phyloP scores from a whole-genome alignment of 305 asterid genomes.

The Fraxinus latifolia region DNA sequence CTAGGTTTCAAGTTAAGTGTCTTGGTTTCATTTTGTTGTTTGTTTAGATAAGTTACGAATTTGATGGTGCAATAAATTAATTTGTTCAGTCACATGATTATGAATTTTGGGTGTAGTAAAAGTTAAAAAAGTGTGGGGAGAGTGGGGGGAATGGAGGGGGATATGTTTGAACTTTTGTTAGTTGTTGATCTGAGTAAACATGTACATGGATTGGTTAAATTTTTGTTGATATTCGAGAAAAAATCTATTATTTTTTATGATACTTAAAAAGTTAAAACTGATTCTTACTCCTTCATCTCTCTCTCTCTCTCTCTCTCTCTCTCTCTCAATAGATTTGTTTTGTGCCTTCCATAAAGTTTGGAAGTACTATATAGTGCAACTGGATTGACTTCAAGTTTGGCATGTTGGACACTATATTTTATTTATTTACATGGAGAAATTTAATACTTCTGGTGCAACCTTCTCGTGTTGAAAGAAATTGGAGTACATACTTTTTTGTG shows the following conservation, averaged over 20 bases:
- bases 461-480: no score
- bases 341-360: not conserved
- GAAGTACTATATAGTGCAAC: not conserved
- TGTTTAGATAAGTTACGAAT: not conserved
- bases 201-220: not conserved
- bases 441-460: not conserved
- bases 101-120: not conserved
- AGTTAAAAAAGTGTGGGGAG: not conserved
- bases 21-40: not conserved
- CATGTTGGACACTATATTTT: not conserved
- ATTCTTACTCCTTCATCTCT: not conserved
- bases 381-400: not conserved
- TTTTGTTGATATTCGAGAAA: not conserved
- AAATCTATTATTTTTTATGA: not conserved
- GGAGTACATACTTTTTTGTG: not conserved
- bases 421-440: not conserved
- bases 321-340: not conserved
- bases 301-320: not conserved
- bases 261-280: not conserved
- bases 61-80: not conserved
- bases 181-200: not conserved
- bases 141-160: not conserved
- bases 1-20: not conserved
- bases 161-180: not conserved
- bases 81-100: not conserved